Percentiles rank a stretch among this genome's conserved stretches.
Evolutionary conservation across 129 eudicot genomes (phyloP).

Genomic region (Cynara cardunculus): DNA sequence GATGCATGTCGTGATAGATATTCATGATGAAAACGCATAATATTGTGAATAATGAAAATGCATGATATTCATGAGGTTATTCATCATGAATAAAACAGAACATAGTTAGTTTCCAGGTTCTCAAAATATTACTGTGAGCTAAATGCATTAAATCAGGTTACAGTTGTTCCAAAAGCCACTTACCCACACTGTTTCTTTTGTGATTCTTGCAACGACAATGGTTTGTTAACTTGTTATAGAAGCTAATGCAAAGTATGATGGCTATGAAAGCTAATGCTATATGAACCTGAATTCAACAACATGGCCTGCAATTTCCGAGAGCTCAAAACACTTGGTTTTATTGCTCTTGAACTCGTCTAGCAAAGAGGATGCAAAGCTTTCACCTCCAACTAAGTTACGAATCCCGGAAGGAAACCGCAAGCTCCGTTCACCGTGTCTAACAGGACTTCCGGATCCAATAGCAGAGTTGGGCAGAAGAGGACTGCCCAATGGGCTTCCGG

Average conservation of each 20-base stretch:
- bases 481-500: conserved; percentile 61
- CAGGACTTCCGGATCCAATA: conserved; percentile 79
- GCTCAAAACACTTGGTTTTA: conserved; percentile 84
- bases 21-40: not conserved
- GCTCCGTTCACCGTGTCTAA: conserved; percentile 67
- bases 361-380: conserved; percentile 63
- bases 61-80: not conserved
- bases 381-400: conserved; percentile 64
- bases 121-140: not conserved
- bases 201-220: not conserved
- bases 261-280: too few species aligned
- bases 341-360: conserved; percentile 94
- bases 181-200: not conserved
- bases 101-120: not conserved
- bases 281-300: conserved; percentile 92
- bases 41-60: not conserved
- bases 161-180: not conserved
- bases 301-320: conserved; percentile 79
- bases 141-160: not conserved
- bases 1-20: not conserved
- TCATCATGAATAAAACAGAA: not conserved
- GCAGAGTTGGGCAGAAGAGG: conserved; percentile 61
- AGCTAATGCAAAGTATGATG: too few species aligned
- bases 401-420: conserved; percentile 67
- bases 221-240: not conserved